Conservation (phyloP, 371 early-diverging fungal genomes). For the Mortierella sp. region DNA sequence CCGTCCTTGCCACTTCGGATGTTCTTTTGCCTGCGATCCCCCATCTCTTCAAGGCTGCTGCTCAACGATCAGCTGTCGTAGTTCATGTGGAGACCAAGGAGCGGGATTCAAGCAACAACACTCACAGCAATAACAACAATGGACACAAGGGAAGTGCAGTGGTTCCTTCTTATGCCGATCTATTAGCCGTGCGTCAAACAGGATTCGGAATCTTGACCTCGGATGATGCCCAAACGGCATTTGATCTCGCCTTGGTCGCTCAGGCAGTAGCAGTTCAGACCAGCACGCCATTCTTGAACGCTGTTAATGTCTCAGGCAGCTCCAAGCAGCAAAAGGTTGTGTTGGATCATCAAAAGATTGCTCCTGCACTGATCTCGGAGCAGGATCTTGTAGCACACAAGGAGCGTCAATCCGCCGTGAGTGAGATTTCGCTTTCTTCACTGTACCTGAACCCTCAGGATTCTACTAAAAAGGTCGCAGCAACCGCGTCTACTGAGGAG, state of each 20-base stretch:
- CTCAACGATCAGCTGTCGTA: constrained; percentile 64
- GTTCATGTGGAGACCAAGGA: constrained; percentile 65
- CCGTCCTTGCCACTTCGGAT: constrained; percentile 67
- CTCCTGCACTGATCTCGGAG: constrained; percentile 44
- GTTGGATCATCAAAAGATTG: constrained; percentile 45
- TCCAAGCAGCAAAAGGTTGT: constrained; percentile 18
- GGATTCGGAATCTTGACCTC: constrained; percentile 82
- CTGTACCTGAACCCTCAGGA: constrained; percentile 51
- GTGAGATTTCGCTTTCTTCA: constrained; percentile 54
- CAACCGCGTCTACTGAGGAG: constrained; percentile 39
- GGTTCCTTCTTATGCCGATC: constrained; percentile 62
- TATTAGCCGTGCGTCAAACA: constrained; percentile 83
- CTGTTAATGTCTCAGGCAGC: constrained; percentile 60
- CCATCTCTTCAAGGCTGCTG: constrained; percentile 70
- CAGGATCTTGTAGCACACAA: constrained; percentile 49
- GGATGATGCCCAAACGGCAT: constrained; percentile 75
- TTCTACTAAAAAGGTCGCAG: neutral
- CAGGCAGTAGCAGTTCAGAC: constrained; percentile 72
- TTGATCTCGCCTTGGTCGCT: constrained; percentile 78
- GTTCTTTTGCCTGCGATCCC: constrained; percentile 74
- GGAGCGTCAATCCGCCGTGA: constrained; percentile 52
- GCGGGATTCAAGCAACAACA: constrained; percentile 38
- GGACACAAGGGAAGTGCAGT: constrained; percentile 18
- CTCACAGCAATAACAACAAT: constrained; percentile 2
- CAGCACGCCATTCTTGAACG: constrained; percentile 72